Conservation (phyloP, 192 early-diverging fungal species). For the Entomortierella chlamydospora region DNA sequence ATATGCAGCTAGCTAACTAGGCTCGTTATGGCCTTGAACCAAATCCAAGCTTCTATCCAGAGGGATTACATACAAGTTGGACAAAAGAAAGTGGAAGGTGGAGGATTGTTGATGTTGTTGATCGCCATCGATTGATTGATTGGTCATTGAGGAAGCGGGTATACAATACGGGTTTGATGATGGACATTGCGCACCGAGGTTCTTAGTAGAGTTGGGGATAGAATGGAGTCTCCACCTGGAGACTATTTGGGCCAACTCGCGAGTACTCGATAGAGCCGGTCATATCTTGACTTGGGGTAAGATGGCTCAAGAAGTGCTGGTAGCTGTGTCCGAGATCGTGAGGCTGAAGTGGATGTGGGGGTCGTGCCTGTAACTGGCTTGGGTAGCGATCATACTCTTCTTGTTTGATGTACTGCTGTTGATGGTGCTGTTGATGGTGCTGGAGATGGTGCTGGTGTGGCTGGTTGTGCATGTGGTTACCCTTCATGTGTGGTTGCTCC, state of each 20-base stretch:
- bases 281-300: constrained; percentile 1
- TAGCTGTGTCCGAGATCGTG: constrained; percentile 14
- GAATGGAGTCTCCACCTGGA: not conserved
- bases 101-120: not conserved
- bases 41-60: not conserved
- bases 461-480: not conserved
- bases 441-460: not conserved
- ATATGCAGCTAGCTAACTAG: not conserved
- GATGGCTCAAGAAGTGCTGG: constrained; percentile 12
- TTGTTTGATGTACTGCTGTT: constrained; percentile 8
- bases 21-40: too few species aligned
- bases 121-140: not conserved
- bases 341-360: constrained; percentile 27
- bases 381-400: constrained; percentile 16
- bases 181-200: not conserved
- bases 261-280: not conserved
- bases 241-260: not conserved
- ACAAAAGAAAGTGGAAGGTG: not conserved
- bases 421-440: constrained; percentile 1
- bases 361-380: not conserved
- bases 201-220: constrained; percentile 15
- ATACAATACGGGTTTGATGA: not conserved
- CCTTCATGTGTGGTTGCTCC: constrained; percentile 5
- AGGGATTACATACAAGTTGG: constrained; percentile 5
- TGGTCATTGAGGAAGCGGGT: not conserved